Percentiles rank a stretch among this genome's conserved stretches.
phyloP scores from a whole-genome alignment of 2,329 filamentous ascomycete species.

The Fusarium sp. region DNA sequence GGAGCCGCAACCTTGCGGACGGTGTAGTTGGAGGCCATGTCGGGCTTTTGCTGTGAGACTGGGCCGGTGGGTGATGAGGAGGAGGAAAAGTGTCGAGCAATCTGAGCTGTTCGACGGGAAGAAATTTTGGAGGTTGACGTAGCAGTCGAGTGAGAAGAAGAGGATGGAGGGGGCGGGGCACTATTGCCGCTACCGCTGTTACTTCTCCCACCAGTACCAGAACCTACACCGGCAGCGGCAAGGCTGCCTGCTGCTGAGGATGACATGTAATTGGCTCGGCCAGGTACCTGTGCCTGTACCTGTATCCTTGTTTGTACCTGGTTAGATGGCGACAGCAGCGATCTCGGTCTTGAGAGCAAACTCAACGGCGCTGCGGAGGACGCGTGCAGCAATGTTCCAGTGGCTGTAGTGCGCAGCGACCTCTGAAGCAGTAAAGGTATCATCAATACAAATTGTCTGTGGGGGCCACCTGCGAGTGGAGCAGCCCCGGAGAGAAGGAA shows the following conservation, averaged over 20 bases:
- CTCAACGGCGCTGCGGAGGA: slow-evolving; percentile 10
- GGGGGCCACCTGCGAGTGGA: slow-evolving; percentile 41
- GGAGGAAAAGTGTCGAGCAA: slow-evolving; percentile 67
- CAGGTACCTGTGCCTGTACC: slow-evolving; percentile 20
- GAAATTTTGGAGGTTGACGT: slow-evolving; percentile 58
- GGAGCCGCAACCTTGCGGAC: slow-evolving; percentile 89
- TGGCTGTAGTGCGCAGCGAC: slow-evolving; percentile 32
- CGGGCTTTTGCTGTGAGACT: slow-evolving; percentile 37
- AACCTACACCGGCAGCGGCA: slow-evolving; percentile 32
- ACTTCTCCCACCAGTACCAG: slow-evolving; percentile 16
- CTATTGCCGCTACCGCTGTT: slow-evolving; percentile 34
- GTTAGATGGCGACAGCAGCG: slow-evolving; percentile 17
- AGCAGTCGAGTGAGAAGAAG: slow-evolving; percentile 41
- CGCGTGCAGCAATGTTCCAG: slow-evolving; percentile 16
- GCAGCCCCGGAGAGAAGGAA: slow-evolving; percentile 47
- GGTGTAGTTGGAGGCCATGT: slow-evolving; percentile 76
- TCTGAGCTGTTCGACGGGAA: slow-evolving; percentile 64
- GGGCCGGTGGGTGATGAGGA: slow-evolving; percentile 41
- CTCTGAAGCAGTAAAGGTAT: slow-evolving; percentile 43
- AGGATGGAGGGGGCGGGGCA: slow-evolving; percentile 58
- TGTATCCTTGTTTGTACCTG: too few species aligned
- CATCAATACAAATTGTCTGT: slow-evolving; percentile 37
- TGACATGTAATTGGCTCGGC: slow-evolving; percentile 46
- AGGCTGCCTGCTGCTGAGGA: slow-evolving; percentile 44
- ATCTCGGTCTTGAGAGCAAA: not conserved